Conservation (phyloP, 306 rosid genomes). For the Oemleria cerasiformis region DNA sequence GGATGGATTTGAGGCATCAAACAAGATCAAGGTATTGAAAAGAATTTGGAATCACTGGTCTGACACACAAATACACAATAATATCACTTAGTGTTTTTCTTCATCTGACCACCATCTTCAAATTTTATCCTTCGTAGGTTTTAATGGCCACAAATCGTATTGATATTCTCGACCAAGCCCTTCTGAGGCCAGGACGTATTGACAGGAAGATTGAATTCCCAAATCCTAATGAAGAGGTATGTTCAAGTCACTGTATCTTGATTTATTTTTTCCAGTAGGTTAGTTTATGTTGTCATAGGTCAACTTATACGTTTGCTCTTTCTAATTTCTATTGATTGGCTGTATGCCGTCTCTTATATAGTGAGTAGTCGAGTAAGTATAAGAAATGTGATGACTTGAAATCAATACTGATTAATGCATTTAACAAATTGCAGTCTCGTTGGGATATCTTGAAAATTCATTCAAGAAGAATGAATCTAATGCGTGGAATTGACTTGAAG, state of each 20-base stretch:
- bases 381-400: neutral
- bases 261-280: neutral
- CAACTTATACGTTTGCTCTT: neutral
- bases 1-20: slow-evolving; percentile 99
- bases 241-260: neutral
- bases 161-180: slow-evolving; percentile 98
- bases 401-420: neutral
- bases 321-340: neutral
- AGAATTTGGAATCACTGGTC: neutral
- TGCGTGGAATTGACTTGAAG: slow-evolving; percentile 99
- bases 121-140: slow-evolving; percentile 50
- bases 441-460: slow-evolving; percentile 91
- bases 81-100: neutral
- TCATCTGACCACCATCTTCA: neutral
- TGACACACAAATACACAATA: too few relatives aligned
- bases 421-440: slow-evolving; percentile 67
- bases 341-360: neutral
- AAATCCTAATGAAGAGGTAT: slow-evolving; percentile 90
- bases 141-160: slow-evolving; percentile 99
- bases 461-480: slow-evolving; percentile 97
- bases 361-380: neutral
- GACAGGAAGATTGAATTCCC: slow-evolving; percentile 98
- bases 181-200: slow-evolving; percentile 96
- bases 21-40: slow-evolving; percentile 82
- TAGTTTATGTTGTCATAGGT: neutral